Evolutionary conservation across 495 filamentous ascomycete genomes (phyloP), one percentile per base, ranked within the genome.

Genomic region (Hyaloscypha finlandica): DNA sequence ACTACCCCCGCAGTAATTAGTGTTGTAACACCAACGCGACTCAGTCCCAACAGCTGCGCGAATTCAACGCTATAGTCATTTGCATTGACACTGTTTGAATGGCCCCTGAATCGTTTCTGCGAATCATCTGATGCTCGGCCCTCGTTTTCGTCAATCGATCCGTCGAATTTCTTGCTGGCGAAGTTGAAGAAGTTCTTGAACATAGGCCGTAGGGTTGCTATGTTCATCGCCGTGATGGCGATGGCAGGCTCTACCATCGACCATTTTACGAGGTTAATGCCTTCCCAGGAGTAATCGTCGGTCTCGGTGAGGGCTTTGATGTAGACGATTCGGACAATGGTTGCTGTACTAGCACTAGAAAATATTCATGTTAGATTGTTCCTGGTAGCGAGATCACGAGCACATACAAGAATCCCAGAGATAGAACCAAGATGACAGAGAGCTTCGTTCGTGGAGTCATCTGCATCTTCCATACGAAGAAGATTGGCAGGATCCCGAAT

Each of bases 401-500:
- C 8, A 68, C 71, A 53, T 73, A 76, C 74, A 78, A 67, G 54
- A 71, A 72, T 20, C 77, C 79, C 32, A 79, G 68, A 30, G 73
- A 65, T 0, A 81, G 73, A 51, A 81, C 72, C 8, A 68, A 52
- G 30, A 73, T 72, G 14, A 81, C 72, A 3, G 74, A 71, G 6
- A 73, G 25, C 68, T 79, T 81, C 1, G 74, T 78, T 16, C 73
- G 65, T 22, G 66, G 67, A 58, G 74, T 75, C 63, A 82, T 78
- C 25, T 77, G 69, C 57, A 81, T 72, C 64, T 77, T 67, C 79
- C 79, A 80, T 3, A 83, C 70, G 39, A 82, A 77, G 57, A 77
- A 75, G 14, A 81, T 73, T 4, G 81, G 81, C 8, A 84, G 73
- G 4, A 81, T 67, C 3, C 78, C 80, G 32, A 84, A 74, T 0